These are phyloP conservation scores for Populus ilicifolia DNA, from an alignment of 345 rosid genomes.

Conservation along the genomic window DNA sequence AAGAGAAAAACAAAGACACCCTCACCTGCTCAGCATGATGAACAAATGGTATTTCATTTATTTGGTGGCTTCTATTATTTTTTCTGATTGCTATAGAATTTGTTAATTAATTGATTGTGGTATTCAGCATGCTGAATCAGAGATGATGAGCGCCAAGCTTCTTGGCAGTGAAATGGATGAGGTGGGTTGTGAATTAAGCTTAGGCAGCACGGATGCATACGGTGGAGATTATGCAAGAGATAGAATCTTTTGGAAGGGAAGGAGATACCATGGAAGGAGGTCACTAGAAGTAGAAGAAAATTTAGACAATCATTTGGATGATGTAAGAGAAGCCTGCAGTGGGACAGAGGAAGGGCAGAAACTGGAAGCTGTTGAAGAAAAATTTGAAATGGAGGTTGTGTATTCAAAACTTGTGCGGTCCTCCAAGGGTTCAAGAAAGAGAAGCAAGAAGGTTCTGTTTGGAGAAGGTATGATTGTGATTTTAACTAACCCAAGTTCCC, in stretches of 20 bases:
- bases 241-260: constrained; percentile 41
- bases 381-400: constrained; percentile 34
- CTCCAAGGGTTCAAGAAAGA: constrained; percentile 20
- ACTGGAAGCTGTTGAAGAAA: constrained; percentile 38
- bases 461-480: constrained; percentile 56
- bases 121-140: constrained; percentile 57
- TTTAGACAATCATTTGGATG: constrained; percentile 53
- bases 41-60: constrained; percentile 46
- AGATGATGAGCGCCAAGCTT: constrained; percentile 61
- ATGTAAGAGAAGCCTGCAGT: constrained; percentile 74
- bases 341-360: constrained; percentile 75
- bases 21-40: constrained; percentile 44
- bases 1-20: constrained; percentile 47
- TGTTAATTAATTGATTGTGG: constrained; percentile 26
- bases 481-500: constrained; percentile 1
- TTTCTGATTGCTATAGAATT: not conserved
- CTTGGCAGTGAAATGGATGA: constrained; percentile 56
- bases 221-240: constrained; percentile 42
- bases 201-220: constrained; percentile 73
- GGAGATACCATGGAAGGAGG: constrained; percentile 41
- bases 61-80: constrained; percentile 11
- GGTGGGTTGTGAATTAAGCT: constrained; percentile 63
- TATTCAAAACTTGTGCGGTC: constrained; percentile 31
- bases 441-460: constrained; percentile 39
- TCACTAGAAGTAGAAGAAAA: constrained; percentile 40